These are phyloP conservation scores for Termitomyces sp. DNA, from an alignment of 768 basidiomycete species.

Conservation along the genomic window DNA sequence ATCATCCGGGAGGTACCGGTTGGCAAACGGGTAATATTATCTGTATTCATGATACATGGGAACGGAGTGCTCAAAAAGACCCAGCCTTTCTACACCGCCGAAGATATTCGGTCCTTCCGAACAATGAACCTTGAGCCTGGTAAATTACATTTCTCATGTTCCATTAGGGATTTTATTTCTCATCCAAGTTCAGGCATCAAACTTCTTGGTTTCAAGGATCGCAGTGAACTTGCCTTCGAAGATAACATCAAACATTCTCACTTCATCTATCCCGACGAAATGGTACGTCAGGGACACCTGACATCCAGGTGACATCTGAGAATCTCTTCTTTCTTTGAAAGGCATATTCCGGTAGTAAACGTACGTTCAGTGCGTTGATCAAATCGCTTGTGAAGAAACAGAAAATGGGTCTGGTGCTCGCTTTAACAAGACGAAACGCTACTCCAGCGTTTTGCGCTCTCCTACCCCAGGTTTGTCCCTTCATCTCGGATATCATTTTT, in stretches of 20 bases:
- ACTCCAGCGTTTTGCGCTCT: slow-evolving; percentile 79
- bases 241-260: slow-evolving; percentile 90
- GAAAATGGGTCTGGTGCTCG: slow-evolving; percentile 76
- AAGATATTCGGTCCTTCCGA: slow-evolving; percentile 77
- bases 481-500: background rate
- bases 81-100: slow-evolving; percentile 81
- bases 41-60: background rate
- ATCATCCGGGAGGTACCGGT: slow-evolving; percentile 35
- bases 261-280: slow-evolving; percentile 91
- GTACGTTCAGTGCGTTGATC: slow-evolving; percentile 86
- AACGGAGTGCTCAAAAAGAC: background rate
- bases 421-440: slow-evolving; percentile 63
- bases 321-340: slow-evolving; percentile 18
- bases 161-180: background rate
- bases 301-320: background rate
- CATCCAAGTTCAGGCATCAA: slow-evolving; percentile 58
- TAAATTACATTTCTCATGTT: slow-evolving; percentile 22
- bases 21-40: slow-evolving; percentile 44
- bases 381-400: slow-evolving; percentile 77
- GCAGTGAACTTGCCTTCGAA: slow-evolving; percentile 64
- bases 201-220: slow-evolving; percentile 88
- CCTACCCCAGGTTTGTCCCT: slow-evolving; percentile 67
- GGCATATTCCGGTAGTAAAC: slow-evolving; percentile 85
- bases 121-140: slow-evolving; percentile 77
- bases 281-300: slow-evolving; percentile 38